Conservation (phyloP, 179 eudicot species). For the Drosera spatulata region DNA sequence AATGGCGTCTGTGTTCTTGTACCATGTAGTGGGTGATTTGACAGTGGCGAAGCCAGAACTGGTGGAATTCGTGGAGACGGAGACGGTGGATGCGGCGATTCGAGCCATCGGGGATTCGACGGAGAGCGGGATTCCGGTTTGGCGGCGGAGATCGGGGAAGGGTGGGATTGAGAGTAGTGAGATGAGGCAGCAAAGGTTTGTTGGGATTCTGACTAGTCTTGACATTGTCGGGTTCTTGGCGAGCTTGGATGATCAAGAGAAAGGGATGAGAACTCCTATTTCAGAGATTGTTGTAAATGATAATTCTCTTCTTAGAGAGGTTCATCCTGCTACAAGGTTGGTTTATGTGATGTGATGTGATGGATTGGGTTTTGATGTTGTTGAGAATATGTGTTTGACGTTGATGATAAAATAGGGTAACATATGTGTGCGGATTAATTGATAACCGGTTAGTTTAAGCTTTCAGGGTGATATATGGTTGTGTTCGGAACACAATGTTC, state of each 20-base stretch:
- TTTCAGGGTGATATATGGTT: no score
- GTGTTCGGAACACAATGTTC: no score
- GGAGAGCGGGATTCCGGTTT: slow-evolving; percentile 86
- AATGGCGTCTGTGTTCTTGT: slow-evolving; percentile 85
- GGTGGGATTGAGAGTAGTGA: slow-evolving; percentile 44
- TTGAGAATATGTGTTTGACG: neutral
- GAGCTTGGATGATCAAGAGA: slow-evolving; percentile 68
- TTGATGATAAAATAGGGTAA: no score
- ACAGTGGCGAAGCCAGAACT: slow-evolving; percentile 94
- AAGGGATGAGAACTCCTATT: slow-evolving; percentile 82
- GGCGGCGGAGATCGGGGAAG: slow-evolving; percentile 49
- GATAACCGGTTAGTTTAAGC: no score
- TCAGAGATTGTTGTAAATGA: slow-evolving; percentile 60
- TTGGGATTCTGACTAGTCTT: slow-evolving; percentile 79
- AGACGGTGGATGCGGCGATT: slow-evolving; percentile 81
- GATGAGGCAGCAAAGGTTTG: slow-evolving; percentile 58
- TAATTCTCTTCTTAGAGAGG: slow-evolving; percentile 61
- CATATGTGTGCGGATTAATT: no score
- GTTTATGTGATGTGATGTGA: slow-evolving; percentile 6
- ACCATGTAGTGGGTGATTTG: slow-evolving; percentile 96
- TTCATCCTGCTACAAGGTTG: slow-evolving; percentile 97
- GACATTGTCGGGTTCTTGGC: slow-evolving; percentile 89
- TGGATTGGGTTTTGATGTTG: neutral
- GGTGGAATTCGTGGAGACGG: slow-evolving; percentile 68
- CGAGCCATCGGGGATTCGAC: slow-evolving; percentile 72